Evolutionary conservation across 2,329 filamentous ascomycete species (phyloP).

Genomic region (Blastomyces parvus): DNA sequence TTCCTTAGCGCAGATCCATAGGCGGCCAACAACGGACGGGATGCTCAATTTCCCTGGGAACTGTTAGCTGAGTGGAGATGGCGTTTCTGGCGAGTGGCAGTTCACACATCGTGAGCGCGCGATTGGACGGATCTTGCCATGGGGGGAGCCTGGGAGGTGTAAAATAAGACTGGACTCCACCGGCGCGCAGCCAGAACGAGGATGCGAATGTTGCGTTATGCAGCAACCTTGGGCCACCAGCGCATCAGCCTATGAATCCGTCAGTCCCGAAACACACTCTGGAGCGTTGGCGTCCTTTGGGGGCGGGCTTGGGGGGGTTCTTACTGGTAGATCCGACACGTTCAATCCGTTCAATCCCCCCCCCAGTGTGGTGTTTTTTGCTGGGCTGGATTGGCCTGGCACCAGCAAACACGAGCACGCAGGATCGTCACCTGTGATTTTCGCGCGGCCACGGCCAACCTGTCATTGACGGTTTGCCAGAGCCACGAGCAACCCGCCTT

Average conservation of each 20-base stretch:
- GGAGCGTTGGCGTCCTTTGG: constrained; percentile 3
- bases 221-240: not conserved
- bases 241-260: constrained; percentile 2
- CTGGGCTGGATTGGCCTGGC: not conserved
- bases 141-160: not conserved
- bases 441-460: not conserved
- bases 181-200: not conserved
- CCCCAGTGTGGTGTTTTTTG: no score
- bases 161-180: constrained; percentile 1
- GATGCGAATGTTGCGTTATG: not conserved
- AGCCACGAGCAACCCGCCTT: not conserved
- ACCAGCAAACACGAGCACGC: not conserved
- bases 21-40: constrained; percentile 13
- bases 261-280: constrained; percentile 3
- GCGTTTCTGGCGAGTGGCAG: not conserved
- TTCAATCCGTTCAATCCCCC: no score
- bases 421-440: not conserved
- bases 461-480: not conserved
- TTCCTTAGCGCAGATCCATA: constrained; percentile 16
- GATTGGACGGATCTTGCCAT: constrained; percentile 6
- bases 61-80: constrained; percentile 5
- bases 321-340: not conserved
- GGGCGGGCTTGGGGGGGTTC: not conserved
- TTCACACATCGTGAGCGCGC: constrained; percentile 7
- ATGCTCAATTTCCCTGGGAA: constrained; percentile 10